Percentiles rank a stretch among this genome's conserved stretches.
phyloP scores from a whole-genome alignment of 2,329 filamentous ascomycete genomes.

The Fusarium siculi region DNA sequence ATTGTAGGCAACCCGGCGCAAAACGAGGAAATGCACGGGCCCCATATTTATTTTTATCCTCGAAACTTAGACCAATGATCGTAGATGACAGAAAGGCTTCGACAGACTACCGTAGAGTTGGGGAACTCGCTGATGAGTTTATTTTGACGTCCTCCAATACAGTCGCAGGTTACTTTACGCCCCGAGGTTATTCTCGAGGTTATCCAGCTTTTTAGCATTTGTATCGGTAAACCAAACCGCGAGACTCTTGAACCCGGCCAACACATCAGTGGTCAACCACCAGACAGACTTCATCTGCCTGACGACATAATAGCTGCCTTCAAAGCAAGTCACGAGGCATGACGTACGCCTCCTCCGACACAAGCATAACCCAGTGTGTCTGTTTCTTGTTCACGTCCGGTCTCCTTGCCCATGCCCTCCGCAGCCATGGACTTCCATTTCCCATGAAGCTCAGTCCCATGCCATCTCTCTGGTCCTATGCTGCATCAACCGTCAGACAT shows the following conservation, averaged over 20 bases:
- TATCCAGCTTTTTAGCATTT: not conserved
- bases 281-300: not conserved
- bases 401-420: not conserved
- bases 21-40: not conserved
- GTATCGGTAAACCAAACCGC: not conserved
- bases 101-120: too few relatives aligned
- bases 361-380: not conserved
- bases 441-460: not conserved
- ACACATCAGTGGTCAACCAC: too few relatives aligned
- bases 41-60: not conserved
- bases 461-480: not conserved
- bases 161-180: not conserved
- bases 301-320: not conserved
- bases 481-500: not conserved
- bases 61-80: not conserved
- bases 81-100: not conserved
- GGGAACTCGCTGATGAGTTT: not conserved
- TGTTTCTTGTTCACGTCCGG: not conserved
- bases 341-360: not conserved
- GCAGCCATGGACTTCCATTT: too few relatives aligned
- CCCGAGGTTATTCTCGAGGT: not conserved
- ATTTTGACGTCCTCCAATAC: not conserved
- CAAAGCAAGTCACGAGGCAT: not conserved
- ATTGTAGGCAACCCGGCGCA: constrained; percentile 17
- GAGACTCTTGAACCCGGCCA: not conserved